Percentiles rank a stretch among this genome's conserved stretches.
phyloP scores from a whole-genome alignment of 2,329 filamentous ascomycete genomes.

The Scolecobasidium constrictum region DNA sequence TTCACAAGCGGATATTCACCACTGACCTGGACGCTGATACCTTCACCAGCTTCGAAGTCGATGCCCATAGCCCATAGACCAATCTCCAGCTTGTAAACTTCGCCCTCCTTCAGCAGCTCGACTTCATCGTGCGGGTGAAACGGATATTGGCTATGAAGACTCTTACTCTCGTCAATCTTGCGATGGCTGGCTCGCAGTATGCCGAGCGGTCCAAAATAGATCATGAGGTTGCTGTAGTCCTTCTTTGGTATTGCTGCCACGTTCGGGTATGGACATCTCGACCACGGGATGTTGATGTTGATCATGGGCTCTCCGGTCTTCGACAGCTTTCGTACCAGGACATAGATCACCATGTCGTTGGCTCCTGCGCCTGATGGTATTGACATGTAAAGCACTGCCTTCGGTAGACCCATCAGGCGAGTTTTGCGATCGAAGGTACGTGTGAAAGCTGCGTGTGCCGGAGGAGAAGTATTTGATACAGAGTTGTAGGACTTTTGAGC shows the following conservation, averaged over 20 bases:
- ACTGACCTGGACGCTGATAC: neutral
- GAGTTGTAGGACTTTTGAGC: neutral
- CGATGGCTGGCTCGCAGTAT: neutral
- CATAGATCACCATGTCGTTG: neutral
- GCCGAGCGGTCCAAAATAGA: neutral
- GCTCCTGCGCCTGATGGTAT: neutral
- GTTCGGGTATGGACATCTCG: neutral
- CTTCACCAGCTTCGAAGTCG: neutral
- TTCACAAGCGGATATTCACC: neutral
- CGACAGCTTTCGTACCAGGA: neutral
- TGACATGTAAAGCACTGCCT: slow-evolving; percentile 1
- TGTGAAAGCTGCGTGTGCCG: neutral
- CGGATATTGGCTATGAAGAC: neutral
- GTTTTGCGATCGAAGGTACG: neutral
- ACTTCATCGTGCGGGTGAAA: neutral
- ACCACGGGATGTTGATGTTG: slow-evolving; percentile 4
- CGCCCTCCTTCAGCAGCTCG: neutral
- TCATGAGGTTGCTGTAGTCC: neutral
- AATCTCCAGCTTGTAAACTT: slow-evolving; percentile 1
- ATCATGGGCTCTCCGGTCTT: neutral
- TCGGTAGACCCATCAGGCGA: neutral
- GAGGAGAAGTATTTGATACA: neutral
- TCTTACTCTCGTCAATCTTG: neutral
- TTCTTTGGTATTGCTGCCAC: neutral
- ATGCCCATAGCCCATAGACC: slow-evolving; percentile 5